A percentile compares a stretch with the other conserved stretches of the same genome.
phyloP scores from a whole-genome alignment of 495 filamentous ascomycete species.

The Rhizodiscina lignyota region DNA sequence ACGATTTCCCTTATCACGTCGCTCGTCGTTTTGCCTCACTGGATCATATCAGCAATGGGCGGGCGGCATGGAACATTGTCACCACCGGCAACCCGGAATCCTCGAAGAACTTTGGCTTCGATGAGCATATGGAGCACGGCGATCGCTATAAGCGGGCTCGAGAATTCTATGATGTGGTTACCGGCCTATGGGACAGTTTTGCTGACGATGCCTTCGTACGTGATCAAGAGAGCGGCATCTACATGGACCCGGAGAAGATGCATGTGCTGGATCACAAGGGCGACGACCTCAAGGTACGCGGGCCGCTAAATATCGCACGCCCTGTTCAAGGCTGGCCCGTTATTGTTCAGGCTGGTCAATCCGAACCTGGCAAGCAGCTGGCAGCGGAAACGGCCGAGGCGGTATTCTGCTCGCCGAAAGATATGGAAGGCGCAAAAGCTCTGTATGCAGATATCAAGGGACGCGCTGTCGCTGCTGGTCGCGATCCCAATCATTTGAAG shows the following conservation, averaged over 20 bases:
- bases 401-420: slow-evolving; percentile 23
- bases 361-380: slow-evolving; percentile 33
- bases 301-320: slow-evolving; percentile 35
- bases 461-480: slow-evolving; percentile 25
- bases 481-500: too few relatives aligned
- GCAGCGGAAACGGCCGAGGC: slow-evolving; percentile 38
- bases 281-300: slow-evolving; percentile 24
- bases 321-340: slow-evolving; percentile 40
- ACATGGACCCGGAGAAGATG: slow-evolving; percentile 29
- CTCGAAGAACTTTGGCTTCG: slow-evolving; percentile 4
- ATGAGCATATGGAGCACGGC: slow-evolving; percentile 4
- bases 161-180: slow-evolving; percentile 5
- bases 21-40: slow-evolving; percentile 3
- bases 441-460: slow-evolving; percentile 37
- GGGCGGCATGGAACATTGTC: slow-evolving; percentile 5
- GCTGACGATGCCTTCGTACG: slow-evolving; percentile 37
- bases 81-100: slow-evolving; percentile 4
- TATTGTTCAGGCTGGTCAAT: slow-evolving; percentile 37
- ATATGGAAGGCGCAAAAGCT: slow-evolving; percentile 28
- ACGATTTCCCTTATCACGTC: slow-evolving; percentile 5
- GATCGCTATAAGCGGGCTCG: slow-evolving; percentile 5
- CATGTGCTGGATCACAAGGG: slow-evolving; percentile 34
- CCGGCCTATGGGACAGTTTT: slow-evolving; percentile 31
- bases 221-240: slow-evolving; percentile 29
- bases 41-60: slow-evolving; percentile 3